Percentiles rank a stretch among this genome's conserved stretches.
Conservation (phyloP, 208 protist species). For the Trypanosoma mega region DNA sequence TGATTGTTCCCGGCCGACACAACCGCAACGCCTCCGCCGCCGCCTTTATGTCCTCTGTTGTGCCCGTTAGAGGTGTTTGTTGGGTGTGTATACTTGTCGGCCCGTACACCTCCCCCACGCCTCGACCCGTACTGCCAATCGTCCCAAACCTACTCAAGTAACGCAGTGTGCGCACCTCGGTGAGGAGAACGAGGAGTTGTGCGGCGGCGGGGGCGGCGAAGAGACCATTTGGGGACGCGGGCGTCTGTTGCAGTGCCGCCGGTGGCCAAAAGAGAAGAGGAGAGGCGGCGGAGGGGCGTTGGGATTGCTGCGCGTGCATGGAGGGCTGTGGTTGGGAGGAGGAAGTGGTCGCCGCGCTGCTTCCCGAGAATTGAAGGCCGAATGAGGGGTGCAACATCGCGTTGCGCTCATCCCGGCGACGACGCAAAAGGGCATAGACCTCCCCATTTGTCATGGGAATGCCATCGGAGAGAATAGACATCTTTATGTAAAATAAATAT, state of each 20-base stretch:
- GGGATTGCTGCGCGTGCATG: not conserved
- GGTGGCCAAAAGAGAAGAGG: constrained; percentile 24
- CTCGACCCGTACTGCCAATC: constrained; percentile 9
- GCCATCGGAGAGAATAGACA: constrained; percentile 68
- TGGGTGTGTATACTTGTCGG: constrained; percentile 26
- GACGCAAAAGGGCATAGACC: constrained; percentile 76
- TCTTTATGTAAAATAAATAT: constrained; percentile 7
- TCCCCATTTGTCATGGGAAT: constrained; percentile 77
- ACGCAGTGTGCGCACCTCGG: constrained; percentile 64
- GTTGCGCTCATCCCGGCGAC: constrained; percentile 78
- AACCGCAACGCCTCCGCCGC: too few relatives aligned
- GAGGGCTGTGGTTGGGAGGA: not conserved
- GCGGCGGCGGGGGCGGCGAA: constrained; percentile 41
- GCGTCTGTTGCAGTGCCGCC: not conserved
- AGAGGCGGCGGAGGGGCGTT: constrained; percentile 2
- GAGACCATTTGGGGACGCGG: not conserved
- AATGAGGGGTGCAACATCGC: constrained; percentile 59
- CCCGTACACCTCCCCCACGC: constrained; percentile 17
- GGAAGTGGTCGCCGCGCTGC: constrained; percentile 10
- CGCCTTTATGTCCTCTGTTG: not conserved
- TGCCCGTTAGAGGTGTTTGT: not conserved
- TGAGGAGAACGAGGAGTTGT: constrained; percentile 70
- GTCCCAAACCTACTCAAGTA: constrained; percentile 45
- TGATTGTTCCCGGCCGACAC: too few relatives aligned
- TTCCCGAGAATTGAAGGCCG: constrained; percentile 44